Percentiles rank a stretch among this genome's conserved stretches.
Conservation (phyloP, 768 basidiomycete genomes). For the Crepidotus variabilis region DNA sequence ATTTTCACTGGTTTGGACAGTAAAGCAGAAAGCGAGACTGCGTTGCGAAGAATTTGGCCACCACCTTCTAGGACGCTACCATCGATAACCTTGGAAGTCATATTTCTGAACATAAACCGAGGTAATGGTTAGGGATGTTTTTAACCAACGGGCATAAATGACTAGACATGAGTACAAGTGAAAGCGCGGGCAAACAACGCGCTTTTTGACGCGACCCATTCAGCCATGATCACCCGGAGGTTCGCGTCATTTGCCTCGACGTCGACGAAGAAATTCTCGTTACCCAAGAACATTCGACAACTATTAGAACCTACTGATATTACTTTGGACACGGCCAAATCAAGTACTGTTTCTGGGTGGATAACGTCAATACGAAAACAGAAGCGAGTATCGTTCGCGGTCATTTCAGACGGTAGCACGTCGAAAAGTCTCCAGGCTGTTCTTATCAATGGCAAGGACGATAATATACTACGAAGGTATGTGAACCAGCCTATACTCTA, state of each 20-base stretch:
- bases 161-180: background rate
- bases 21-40: constrained; percentile 62
- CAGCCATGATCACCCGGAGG: constrained; percentile 20
- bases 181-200: background rate
- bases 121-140: too few relatives aligned
- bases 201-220: too few relatives aligned
- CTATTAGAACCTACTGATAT: constrained; percentile 17
- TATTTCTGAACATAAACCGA: background rate
- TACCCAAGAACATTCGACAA: constrained; percentile 28
- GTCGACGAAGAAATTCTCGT: constrained; percentile 15
- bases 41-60: constrained; percentile 71
- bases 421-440: constrained; percentile 76
- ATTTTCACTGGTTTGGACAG: constrained; percentile 58
- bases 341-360: constrained; percentile 70
- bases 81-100: constrained; percentile 32
- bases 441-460: constrained; percentile 41
- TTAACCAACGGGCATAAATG: background rate
- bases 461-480: constrained; percentile 16
- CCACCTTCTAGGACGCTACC: constrained; percentile 58
- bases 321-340: background rate
- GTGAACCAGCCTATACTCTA: constrained; percentile 16
- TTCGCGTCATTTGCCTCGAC: constrained; percentile 15
- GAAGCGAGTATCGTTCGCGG: constrained; percentile 84
- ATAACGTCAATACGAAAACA: constrained; percentile 82
- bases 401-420: constrained; percentile 78